Conservation (phyloP, 1,284 basidiomycete species). For the Agaricales sp. region DNA sequence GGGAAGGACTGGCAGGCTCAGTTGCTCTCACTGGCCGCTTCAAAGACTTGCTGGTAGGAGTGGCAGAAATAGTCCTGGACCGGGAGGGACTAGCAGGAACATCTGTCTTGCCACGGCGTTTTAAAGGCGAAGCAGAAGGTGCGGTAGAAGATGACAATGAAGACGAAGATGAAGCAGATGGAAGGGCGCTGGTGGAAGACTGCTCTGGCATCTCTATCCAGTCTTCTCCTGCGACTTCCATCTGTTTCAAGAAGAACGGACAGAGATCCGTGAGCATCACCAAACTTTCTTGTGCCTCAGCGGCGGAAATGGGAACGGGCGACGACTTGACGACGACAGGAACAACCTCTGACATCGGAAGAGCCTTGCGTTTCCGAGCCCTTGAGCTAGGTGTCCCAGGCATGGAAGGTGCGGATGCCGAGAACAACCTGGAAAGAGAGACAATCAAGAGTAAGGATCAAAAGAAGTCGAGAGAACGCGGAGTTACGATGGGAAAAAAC, state of each 20-base stretch:
- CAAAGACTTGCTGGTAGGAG: conserved; percentile 10
- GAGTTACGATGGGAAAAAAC: conserved; percentile 15
- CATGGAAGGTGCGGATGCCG: conserved; percentile 32
- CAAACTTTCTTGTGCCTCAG: conserved; percentile 67
- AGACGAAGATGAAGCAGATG: too few species aligned
- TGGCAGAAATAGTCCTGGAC: conserved; percentile 7
- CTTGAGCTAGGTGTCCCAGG: conserved; percentile 39
- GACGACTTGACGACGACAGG: conserved; percentile 66
- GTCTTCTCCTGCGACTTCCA: conserved; percentile 55
- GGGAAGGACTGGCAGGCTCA: conserved; percentile 24
- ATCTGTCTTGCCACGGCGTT: neutral
- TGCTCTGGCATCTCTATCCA: conserved; percentile 74
- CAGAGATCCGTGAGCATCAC: conserved; percentile 54
- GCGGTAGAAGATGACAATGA: neutral
- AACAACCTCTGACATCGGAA: conserved; percentile 54
- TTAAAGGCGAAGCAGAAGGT: neutral
- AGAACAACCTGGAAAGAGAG: conserved; percentile 47
- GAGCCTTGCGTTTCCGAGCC: conserved; percentile 53
- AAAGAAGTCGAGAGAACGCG: neutral
- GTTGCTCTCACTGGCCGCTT: conserved; percentile 20
- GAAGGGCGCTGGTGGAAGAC: conserved; percentile 14
- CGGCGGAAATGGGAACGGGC: conserved; percentile 62
- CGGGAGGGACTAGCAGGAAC: neutral
- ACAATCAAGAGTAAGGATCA: conserved; percentile 3
- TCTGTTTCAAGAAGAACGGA: conserved; percentile 63